phyloP scores from a whole-genome alignment of 306 rosid species.

The Heteromeles arbutifolia region DNA sequence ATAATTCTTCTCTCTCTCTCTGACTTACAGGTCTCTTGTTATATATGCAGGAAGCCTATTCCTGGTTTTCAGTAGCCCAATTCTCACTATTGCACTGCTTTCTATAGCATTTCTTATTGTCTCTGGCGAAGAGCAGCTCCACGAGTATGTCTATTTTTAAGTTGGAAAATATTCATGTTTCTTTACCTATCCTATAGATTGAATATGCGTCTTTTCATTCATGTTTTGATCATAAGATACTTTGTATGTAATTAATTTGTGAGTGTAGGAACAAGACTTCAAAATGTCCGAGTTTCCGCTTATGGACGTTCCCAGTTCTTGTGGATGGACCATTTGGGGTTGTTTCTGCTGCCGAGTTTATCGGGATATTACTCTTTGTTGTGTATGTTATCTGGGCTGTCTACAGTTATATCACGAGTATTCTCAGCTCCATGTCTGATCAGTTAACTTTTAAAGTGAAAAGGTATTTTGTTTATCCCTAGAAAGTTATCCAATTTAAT shows the following conservation, averaged over 20 bases:
- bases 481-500: not conserved
- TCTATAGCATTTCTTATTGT: constrained; percentile 44
- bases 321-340: constrained; percentile 86
- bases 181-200: not conserved
- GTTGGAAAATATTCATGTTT: not conserved
- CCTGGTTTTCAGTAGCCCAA: constrained; percentile 46
- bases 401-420: constrained; percentile 35
- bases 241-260: not conserved
- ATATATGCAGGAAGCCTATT: constrained; percentile 58
- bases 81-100: constrained; percentile 61
- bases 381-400: constrained; percentile 64
- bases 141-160: constrained; percentile 36
- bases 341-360: constrained; percentile 72
- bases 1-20: not conserved
- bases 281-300: constrained; percentile 46
- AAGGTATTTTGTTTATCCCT: constrained; percentile 33
- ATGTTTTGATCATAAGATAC: not conserved
- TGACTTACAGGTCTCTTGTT: constrained; percentile 11
- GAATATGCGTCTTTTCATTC: not conserved
- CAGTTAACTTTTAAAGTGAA: constrained; percentile 15
- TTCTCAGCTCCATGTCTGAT: constrained; percentile 18
- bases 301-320: constrained; percentile 84
- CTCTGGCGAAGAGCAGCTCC: constrained; percentile 49
- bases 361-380: constrained; percentile 61
- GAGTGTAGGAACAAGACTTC: constrained; percentile 42